Evolutionary conservation across 805 yeast species (phyloP), one percentile per base, ranked within the genome.

Genomic region (Kodamaea restingae): DNA sequence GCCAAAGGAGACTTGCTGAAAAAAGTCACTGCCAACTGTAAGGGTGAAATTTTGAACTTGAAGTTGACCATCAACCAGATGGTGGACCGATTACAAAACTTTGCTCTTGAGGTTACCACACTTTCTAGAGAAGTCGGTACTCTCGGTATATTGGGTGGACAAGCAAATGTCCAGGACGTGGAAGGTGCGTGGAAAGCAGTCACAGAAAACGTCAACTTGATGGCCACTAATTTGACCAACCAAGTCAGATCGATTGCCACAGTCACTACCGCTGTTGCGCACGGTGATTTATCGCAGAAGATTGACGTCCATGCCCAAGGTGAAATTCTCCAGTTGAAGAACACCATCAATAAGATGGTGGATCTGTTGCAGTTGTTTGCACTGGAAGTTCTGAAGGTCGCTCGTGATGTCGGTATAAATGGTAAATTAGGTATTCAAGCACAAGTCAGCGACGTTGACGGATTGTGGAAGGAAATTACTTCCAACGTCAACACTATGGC

Each of bases 401-500:
- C 96, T 7, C 80, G 86, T 48, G 95, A 87, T 68, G 95, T 87
- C 49, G 96, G 96, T 68, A 85, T 86, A 36, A 91, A 87, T 54
- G 96, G 96, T 67, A 87, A 86, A 59, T 74, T 87, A 39, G 96
- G 96, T 51, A 93, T 86, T 35, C 95, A 86, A 56, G 95, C 95
- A 6, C 93, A 87, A 56, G 95, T 87, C 18, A 76, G 80, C 38
- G 95, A 87, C 65, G 95, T 87, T 15, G 95, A 86, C 60, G 96
- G 96, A 2, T 64, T 86, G 44, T 87, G 96, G 96, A 86, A 84
- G 55, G 95, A 85, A 52, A 87, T 87, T 54, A 87, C 95, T 18
- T 84, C 93, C 14, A 87, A 87, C 62, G 96, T 87, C 48, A 87
- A 87, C 56, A 86, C 91, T 17, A 87, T 87, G 96, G 95, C 96